Conservation (phyloP, 2,329 filamentous ascomycete genomes). For the Fusarium multiceps region DNA sequence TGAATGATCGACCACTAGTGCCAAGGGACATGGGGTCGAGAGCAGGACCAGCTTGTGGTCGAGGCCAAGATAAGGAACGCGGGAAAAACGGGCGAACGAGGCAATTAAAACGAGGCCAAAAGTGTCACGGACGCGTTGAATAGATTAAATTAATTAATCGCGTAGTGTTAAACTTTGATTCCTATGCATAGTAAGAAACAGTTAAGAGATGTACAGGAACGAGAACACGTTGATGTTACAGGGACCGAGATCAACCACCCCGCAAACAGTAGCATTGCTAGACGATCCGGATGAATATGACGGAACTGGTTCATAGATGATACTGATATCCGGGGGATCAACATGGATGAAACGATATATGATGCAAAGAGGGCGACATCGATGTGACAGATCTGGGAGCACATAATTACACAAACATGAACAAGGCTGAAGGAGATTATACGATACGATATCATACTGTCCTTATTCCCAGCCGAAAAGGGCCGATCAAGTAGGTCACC, state of each 20-base stretch:
- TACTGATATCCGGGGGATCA: slow-evolving; percentile 28
- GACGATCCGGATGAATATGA: slow-evolving; percentile 24
- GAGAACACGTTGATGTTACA: slow-evolving; percentile 7
- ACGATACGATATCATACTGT: not conserved
- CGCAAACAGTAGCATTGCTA: slow-evolving; percentile 26
- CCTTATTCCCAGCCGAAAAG: slow-evolving; percentile 15
- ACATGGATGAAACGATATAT: slow-evolving; percentile 35
- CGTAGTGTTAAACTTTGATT: slow-evolving; percentile 9
- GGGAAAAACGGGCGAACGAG: slow-evolving; percentile 6
- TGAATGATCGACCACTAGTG: slow-evolving; percentile 42
- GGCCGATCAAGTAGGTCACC: slow-evolving; percentile 24
- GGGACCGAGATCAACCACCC: slow-evolving; percentile 24
- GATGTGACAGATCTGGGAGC: slow-evolving; percentile 33
- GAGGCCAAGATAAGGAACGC: slow-evolving; percentile 37
- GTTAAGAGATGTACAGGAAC: not conserved
- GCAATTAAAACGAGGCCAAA: slow-evolving; percentile 19
- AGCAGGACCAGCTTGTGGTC: slow-evolving; percentile 30
- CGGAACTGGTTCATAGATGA: slow-evolving; percentile 13
- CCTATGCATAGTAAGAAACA: no score
- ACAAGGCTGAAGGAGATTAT: slow-evolving; percentile 16
- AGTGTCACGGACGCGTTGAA: not conserved
- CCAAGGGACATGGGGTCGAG: slow-evolving; percentile 32
- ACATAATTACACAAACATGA: slow-evolving; percentile 20
- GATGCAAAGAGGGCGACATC: slow-evolving; percentile 31
- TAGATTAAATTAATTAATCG: slow-evolving; percentile 2